Evolutionary conservation across 768 basidiomycete genomes (phyloP), one percentile per base, ranked within the genome.

Genomic region (Termitomyces sp.): DNA sequence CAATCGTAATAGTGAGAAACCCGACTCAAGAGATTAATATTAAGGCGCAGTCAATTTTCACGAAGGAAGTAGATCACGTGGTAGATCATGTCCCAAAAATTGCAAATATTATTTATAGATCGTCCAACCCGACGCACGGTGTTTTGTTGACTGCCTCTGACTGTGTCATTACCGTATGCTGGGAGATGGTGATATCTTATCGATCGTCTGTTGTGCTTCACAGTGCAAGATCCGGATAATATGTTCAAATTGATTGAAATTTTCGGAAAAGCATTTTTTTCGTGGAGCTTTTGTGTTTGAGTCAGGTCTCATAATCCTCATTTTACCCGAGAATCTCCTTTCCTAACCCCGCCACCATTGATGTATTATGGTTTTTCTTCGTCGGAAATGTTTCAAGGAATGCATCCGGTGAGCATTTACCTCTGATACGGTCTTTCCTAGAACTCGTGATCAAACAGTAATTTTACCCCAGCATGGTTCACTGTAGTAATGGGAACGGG

Each of bases 381-480:
- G 27, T 47, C 57, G 66, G 54, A 77, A 76, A 58, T 67, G 66
- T 1, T 58, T 77, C 33, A 66, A 67, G 52, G 68, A 75, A 57
- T 71, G 76, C 47, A 63, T 78, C 37, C 73, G 81, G 66, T 67
- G 34, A 56, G 62, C 31, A 42, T 33, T 2, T 30, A 3, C 18
- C 22, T 4, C 16, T 30, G 47, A 6, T n/a, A 22, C 11, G 11
- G 11, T 39, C 20, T 41, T 33, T 16, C 46, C 9, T 42, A 15
- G 24, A 33, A 51, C 13, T 42, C 24, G 30, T 53, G 20, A 24
- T 48, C 47, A 34, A 34, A 13, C 55, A 68, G 67, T 1, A 64
- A 83, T 66, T 85, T 85, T 58, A 76, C 81, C 4, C 79, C 79
- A 58, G 76, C 79, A 69, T 85, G 82, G 84, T 81, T 81, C 61